These are phyloP conservation scores for Apiospora sp. DNA, from an alignment of 2,329 filamentous ascomycete species.

Conservation along the genomic window DNA sequence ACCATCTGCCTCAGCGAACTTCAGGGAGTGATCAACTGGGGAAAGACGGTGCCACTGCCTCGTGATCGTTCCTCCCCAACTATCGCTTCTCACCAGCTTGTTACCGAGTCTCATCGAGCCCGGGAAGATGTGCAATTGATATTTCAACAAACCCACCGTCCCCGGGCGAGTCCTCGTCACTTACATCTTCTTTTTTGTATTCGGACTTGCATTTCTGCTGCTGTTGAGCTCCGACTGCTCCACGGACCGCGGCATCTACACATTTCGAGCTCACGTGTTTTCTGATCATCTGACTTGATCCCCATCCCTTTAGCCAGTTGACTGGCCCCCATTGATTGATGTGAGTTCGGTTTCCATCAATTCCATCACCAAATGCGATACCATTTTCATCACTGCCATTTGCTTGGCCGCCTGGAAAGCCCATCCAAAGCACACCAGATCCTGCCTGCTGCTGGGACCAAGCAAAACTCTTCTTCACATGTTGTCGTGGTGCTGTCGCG, in stretches of 20 bases:
- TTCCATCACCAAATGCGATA: slow-evolving; percentile 5
- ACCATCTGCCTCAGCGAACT: slow-evolving; percentile 22
- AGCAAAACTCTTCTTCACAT: slow-evolving; percentile 19
- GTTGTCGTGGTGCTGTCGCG: neutral
- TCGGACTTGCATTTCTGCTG: neutral
- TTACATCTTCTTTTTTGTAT: slow-evolving; percentile 14
- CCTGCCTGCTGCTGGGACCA: neutral
- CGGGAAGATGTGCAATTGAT: slow-evolving; percentile 19
- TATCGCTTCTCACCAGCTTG: slow-evolving; percentile 23
- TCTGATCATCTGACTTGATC: slow-evolving; percentile 25
- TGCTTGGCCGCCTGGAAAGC: neutral
- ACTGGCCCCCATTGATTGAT: slow-evolving; percentile 14
- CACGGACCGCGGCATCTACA: slow-evolving; percentile 21
- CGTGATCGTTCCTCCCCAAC: slow-evolving; percentile 25
- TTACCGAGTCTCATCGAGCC: slow-evolving; percentile 17
- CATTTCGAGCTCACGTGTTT: slow-evolving; percentile 23
- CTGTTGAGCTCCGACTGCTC: slow-evolving; percentile 1
- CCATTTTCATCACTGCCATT: slow-evolving; percentile 13
- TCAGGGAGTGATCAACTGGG: slow-evolving; percentile 25
- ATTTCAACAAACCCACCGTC: slow-evolving; percentile 12
- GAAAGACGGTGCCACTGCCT: slow-evolving; percentile 25
- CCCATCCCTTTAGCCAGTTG: slow-evolving; percentile 19
- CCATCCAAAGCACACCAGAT: neutral
- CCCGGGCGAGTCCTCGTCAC: neutral
- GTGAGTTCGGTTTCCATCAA: slow-evolving; percentile 20